These are phyloP conservation scores for Tirmania nivea DNA, from an alignment of 495 filamentous ascomycete genomes.

Conservation along the genomic window DNA sequence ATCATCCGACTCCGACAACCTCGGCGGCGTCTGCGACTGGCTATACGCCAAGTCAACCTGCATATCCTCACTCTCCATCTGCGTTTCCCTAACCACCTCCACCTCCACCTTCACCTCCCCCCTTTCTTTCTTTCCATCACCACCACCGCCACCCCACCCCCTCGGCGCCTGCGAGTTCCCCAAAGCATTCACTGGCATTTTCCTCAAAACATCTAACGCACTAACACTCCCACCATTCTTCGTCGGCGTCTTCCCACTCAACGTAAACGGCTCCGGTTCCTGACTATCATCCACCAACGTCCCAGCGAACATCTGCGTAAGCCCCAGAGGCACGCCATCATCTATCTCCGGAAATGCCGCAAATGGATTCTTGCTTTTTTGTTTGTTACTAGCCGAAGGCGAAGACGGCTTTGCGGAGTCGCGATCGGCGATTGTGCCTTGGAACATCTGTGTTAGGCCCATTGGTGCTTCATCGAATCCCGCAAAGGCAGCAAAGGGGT, in stretches of 20 bases:
- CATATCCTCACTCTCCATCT: constrained; percentile 2
- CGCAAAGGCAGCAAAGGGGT: constrained; percentile 13
- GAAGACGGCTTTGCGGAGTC: not conserved
- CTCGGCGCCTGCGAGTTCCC: constrained; percentile 1
- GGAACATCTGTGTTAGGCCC: constrained; percentile 17
- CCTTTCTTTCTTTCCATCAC: constrained; percentile 8
- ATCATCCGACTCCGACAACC: not conserved
- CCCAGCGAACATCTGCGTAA: constrained; percentile 83
- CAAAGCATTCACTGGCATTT: constrained; percentile 1
- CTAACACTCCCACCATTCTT: not conserved
- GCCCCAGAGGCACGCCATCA: constrained; percentile 29
- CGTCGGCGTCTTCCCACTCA: not conserved
- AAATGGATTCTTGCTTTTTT: not conserved
- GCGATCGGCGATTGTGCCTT: constrained; percentile 5
- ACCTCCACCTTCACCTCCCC: constrained; percentile 10
- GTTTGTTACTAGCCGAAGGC: not conserved
- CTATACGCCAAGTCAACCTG: constrained; percentile 2
- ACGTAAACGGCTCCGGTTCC: not conserved
- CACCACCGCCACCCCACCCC: not conserved
- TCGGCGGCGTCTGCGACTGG: constrained; percentile 8
- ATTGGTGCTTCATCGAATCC: constrained; percentile 5
- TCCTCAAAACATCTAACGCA: constrained; percentile 16
- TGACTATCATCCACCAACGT: constrained; percentile 45
- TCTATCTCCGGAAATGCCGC: not conserved
- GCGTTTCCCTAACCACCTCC: not conserved